These are phyloP conservation scores for Aegilops bicornis DNA, from an alignment of 176 grass and related monocot species.

Conservation along the genomic window DNA sequence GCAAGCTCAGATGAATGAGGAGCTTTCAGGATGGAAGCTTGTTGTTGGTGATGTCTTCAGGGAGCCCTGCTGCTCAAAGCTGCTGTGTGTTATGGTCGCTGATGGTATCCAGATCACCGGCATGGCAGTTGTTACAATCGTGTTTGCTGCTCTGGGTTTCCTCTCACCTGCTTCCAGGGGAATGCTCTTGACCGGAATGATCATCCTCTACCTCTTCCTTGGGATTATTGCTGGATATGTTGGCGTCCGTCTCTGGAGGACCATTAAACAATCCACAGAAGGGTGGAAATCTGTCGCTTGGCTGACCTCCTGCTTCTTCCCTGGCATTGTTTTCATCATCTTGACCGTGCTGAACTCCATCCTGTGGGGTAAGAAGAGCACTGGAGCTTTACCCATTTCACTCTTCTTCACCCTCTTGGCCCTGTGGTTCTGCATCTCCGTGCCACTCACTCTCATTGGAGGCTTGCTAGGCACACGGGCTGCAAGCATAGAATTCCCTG, in stretches of 20 bases:
- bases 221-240: slow-evolving; percentile 77
- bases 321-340: slow-evolving; percentile 68
- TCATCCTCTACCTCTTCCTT: slow-evolving; percentile 80
- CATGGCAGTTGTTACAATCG: slow-evolving; percentile 79
- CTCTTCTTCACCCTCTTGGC: slow-evolving; percentile 80
- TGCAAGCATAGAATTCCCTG: slow-evolving; percentile 67
- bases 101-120: slow-evolving; percentile 83
- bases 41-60: slow-evolving; percentile 83
- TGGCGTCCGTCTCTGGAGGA: slow-evolving; percentile 76
- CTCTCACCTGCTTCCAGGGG: slow-evolving; percentile 79
- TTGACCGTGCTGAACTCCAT: slow-evolving; percentile 71
- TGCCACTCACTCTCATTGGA: slow-evolving; percentile 77
- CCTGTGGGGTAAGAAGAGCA: slow-evolving; percentile 85
- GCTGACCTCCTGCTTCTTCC: slow-evolving; percentile 77
- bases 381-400: slow-evolving; percentile 76
- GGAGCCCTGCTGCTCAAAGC: slow-evolving; percentile 63
- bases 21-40: slow-evolving; percentile 88
- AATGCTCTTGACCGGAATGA: slow-evolving; percentile 92
- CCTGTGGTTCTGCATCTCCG: slow-evolving; percentile 81
- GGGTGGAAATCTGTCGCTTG: slow-evolving; percentile 88
- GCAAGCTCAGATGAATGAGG: slow-evolving; percentile 83
- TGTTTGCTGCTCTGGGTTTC: slow-evolving; percentile 77
- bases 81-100: slow-evolving; percentile 72
- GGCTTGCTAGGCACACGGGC: slow-evolving; percentile 64
- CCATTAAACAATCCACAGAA: slow-evolving; percentile 69